phyloP scores from a whole-genome alignment of 1,284 basidiomycete genomes.

The Cutaneotrichosporon sp. region DNA sequence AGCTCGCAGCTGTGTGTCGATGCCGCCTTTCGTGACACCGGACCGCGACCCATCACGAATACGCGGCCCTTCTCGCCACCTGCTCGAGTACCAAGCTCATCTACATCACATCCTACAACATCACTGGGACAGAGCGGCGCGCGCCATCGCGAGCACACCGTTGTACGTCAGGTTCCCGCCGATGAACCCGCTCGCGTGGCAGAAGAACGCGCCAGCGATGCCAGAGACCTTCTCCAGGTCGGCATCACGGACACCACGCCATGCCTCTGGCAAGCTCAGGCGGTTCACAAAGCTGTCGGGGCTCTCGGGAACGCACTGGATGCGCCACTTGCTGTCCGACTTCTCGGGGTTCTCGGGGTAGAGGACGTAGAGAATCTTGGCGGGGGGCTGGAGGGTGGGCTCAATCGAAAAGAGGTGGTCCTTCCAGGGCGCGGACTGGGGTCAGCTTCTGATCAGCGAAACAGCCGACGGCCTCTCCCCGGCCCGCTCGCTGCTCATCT shows the following conservation, averaged over 20 bases:
- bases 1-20: too few relatives aligned
- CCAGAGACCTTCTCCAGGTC: slow-evolving; percentile 72
- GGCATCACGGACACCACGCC: slow-evolving; percentile 90
- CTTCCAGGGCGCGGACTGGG: slow-evolving; percentile 58
- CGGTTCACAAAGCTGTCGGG: slow-evolving; percentile 86
- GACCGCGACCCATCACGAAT: too few relatives aligned
- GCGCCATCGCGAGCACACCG: slow-evolving; percentile 80
- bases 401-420: slow-evolving; percentile 93
- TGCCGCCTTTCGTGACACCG: too few relatives aligned
- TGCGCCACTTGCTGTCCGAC: slow-evolving; percentile 73
- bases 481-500: too few relatives aligned
- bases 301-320: slow-evolving; percentile 86
- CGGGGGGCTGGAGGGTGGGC: slow-evolving; percentile 37
- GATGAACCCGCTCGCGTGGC: slow-evolving; percentile 94
- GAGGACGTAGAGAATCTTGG: slow-evolving; percentile 69
- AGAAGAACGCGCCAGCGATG: slow-evolving; percentile 83
- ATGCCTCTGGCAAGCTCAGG: slow-evolving; percentile 87
- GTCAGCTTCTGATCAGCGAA: slow-evolving; percentile 9
- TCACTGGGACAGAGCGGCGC: slow-evolving; percentile 27
- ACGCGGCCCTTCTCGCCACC: too few relatives aligned
- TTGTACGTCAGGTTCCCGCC: slow-evolving; percentile 92
- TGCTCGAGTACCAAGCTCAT: too few relatives aligned
- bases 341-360: slow-evolving; percentile 76
- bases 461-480: background rate
- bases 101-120: too few relatives aligned